Percentiles rank a stretch among this genome's conserved stretches.
Evolutionary conservation across 1,139 yeast genomes (phyloP).

Genomic region (Candida sanyaensis): DNA sequence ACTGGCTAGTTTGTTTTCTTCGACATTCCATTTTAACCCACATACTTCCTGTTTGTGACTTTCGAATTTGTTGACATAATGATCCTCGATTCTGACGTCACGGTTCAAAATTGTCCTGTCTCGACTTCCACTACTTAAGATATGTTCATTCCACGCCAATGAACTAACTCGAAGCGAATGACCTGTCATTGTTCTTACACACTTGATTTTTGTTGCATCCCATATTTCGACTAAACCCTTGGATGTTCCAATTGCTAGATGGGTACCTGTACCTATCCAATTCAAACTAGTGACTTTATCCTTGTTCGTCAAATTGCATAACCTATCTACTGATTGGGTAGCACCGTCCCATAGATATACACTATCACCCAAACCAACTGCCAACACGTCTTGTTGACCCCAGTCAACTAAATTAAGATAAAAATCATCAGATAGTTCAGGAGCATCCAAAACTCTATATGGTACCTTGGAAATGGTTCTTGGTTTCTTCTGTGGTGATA

Average conservation of each 20-base stretch:
- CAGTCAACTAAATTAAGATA: conserved; percentile 91
- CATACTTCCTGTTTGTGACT: conserved; percentile 94
- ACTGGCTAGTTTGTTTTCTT: conserved; percentile 82
- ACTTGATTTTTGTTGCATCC: conserved; percentile 86
- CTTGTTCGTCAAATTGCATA: conserved; percentile 66
- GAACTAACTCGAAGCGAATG: conserved; percentile 85
- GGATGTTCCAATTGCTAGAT: conserved; percentile 88
- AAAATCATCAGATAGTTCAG: conserved; percentile 91
- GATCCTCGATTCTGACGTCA: conserved; percentile 88
- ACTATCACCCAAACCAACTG: conserved; percentile 86
- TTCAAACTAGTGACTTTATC: conserved; percentile 80
- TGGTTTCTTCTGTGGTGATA: conserved; percentile 81
- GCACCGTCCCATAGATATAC: conserved; percentile 92
- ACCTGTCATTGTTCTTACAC: conserved; percentile 90
- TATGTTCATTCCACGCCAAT: conserved; percentile 92
- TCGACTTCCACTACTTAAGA: conserved; percentile 83
- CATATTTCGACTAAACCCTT: conserved; percentile 90
- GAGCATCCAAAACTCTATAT: conserved; percentile 93
- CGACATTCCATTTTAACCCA: conserved; percentile 92
- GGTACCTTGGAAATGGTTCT: conserved; percentile 85
- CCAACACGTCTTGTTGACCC: conserved; percentile 88
- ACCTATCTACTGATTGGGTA: conserved; percentile 78
- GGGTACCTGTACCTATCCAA: conserved; percentile 96
- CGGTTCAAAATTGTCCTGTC: conserved; percentile 85
- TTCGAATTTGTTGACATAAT: conserved; percentile 69